These are phyloP conservation scores for Cladosporium sp. DNA, from an alignment of 2,329 filamentous ascomycete species.

Conservation along the genomic window DNA sequence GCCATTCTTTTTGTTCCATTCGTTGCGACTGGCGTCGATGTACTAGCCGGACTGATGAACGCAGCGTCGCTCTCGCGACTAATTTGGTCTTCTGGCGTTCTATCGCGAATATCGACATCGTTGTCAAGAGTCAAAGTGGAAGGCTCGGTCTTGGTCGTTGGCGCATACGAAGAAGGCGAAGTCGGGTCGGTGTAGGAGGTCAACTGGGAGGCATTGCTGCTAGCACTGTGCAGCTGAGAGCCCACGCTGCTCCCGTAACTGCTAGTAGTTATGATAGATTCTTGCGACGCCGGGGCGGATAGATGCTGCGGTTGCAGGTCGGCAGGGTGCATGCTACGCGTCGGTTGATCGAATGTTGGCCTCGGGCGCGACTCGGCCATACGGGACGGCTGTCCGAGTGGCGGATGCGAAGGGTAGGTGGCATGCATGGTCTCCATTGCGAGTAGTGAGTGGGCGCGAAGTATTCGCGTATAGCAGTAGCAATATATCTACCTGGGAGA, in stretches of 20 bases:
- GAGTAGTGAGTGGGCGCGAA: neutral
- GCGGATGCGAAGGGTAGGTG: constrained; percentile 22
- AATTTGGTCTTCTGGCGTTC: constrained; percentile 24
- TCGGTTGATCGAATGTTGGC: constrained; percentile 22
- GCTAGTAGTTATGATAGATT: constrained; percentile 30
- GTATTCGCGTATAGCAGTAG: neutral
- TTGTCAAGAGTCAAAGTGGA: neutral
- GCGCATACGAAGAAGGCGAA: constrained; percentile 28
- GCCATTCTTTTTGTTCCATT: constrained; percentile 72
- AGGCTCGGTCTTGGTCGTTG: neutral
- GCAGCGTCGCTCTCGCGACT: constrained; percentile 18
- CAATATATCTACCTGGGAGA: neutral
- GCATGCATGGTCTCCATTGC: constrained; percentile 24
- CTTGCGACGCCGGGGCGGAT: constrained; percentile 34
- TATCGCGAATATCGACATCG: constrained; percentile 11
- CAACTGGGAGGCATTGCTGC: constrained; percentile 33
- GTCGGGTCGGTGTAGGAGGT: constrained; percentile 35
- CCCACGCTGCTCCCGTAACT: constrained; percentile 29
- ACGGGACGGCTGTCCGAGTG: constrained; percentile 3
- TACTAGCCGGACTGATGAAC: constrained; percentile 11
- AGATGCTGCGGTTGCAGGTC: constrained; percentile 23
- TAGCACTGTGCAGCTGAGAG: constrained; percentile 24
- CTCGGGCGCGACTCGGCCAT: constrained; percentile 13
- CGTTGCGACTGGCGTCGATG: constrained; percentile 40
- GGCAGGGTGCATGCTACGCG: constrained; percentile 29